phyloP scores from a whole-genome alignment of 2,329 filamentous ascomycete species.

The Alternaria alternata region DNA sequence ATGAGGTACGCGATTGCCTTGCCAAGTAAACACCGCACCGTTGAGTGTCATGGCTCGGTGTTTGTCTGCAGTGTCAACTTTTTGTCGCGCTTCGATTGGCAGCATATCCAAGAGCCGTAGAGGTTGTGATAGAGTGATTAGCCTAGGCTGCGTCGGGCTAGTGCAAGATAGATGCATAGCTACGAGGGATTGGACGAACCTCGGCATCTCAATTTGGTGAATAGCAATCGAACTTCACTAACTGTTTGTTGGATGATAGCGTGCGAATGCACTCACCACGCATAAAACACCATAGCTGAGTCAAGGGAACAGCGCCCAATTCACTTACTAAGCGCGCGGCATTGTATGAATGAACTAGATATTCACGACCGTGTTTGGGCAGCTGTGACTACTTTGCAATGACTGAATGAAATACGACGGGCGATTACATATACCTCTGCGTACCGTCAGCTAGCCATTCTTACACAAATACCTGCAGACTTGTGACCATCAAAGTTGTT shows the following conservation, averaged over 20 bases:
- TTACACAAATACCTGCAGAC: background rate
- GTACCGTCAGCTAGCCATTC: background rate
- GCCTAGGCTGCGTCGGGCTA: background rate
- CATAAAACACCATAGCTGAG: background rate
- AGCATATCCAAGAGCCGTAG: background rate
- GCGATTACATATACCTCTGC: background rate
- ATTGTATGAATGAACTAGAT: background rate
- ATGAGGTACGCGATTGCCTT: background rate
- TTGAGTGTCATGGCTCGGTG: background rate
- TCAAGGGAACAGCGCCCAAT: background rate
- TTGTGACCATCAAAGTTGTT: background rate
- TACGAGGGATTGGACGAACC: no score
- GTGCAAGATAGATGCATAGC: background rate
- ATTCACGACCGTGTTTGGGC: background rate
- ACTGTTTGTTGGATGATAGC: no score
- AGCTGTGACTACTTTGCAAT: background rate
- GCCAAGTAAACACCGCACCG: background rate
- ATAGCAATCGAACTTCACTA: no score
- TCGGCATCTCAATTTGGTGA: no score
- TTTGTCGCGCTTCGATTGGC: background rate
- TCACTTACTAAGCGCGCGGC: background rate
- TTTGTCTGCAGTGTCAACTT: background rate
- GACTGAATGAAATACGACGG: background rate
- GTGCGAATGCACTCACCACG: no score
- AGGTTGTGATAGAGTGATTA: background rate